Conservation (phyloP, 2,329 filamentous ascomycete genomes). For the Alternaria hordeiaustralica region DNA sequence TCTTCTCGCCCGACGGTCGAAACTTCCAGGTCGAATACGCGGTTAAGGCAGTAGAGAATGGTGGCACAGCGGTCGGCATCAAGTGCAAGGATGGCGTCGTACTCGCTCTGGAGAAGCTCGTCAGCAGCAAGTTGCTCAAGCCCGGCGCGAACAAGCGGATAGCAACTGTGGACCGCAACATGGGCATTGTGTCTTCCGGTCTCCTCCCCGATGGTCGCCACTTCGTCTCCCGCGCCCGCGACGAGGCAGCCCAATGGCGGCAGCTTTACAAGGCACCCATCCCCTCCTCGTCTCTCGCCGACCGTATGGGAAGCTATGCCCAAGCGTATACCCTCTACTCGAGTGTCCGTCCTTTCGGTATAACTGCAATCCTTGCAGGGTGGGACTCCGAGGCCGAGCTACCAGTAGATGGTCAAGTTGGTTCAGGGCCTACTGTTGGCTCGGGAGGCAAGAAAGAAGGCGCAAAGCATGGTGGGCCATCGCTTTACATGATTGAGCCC, state of each 20-base stretch:
- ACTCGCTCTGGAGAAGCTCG: constrained; percentile 94
- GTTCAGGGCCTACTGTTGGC: constrained; percentile 76
- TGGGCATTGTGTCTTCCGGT: constrained; percentile 92
- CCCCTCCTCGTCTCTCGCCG: constrained; percentile 83
- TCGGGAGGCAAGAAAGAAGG: constrained; percentile 81
- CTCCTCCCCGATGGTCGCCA: constrained; percentile 94
- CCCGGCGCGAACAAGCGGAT: constrained; percentile 96
- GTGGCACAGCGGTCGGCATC: constrained; percentile 94
- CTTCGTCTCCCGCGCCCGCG: constrained; percentile 91
- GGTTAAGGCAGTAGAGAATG: constrained; percentile 97
- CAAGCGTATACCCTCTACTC: constrained; percentile 98
- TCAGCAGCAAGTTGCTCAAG: constrained; percentile 94
- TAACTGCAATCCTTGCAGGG: constrained; percentile 91
- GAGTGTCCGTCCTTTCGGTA: constrained; percentile 93
- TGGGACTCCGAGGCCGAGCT: constrained; percentile 89
- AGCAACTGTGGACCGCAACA: constrained; percentile 89
- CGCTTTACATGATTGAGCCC: constrained; percentile 98
- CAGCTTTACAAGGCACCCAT: constrained; percentile 94
- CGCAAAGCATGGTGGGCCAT: constrained; percentile 84
- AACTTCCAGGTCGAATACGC: constrained; percentile 99
- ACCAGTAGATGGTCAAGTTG: constrained; percentile 89
- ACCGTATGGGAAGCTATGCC: constrained; percentile 92
- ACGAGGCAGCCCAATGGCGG: constrained; percentile 92
- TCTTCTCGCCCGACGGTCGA: constrained; percentile 98
- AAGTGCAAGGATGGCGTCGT: constrained; percentile 97